phyloP scores from a whole-genome alignment of 805 yeast species.

The Hanseniaspora lachancei region DNA sequence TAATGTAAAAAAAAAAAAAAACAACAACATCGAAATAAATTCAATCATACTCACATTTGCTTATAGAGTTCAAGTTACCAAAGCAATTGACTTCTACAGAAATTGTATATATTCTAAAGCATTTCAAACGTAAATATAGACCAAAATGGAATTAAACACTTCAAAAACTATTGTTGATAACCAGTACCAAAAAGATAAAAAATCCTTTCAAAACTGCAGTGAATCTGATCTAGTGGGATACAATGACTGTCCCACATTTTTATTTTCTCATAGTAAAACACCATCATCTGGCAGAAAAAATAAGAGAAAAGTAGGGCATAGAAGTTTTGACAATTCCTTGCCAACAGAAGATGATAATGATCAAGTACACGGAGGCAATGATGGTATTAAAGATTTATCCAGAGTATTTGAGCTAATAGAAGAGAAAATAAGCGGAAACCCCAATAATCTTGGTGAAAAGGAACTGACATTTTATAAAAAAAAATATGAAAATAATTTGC shows the following conservation, averaged over 20 bases:
- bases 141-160: not conserved
- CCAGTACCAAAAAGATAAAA: slow-evolving; percentile 12
- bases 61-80: too few species aligned
- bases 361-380: not conserved
- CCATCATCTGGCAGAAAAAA: slow-evolving; percentile 10
- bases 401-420: not conserved
- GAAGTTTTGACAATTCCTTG: not conserved
- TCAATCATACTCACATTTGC: too few species aligned
- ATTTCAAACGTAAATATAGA: too few species aligned
- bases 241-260: slow-evolving; percentile 32
- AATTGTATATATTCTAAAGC: too few species aligned
- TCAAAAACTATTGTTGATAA: slow-evolving; percentile 16
- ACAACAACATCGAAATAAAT: too few species aligned
- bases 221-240: slow-evolving; percentile 33
- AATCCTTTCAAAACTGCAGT: slow-evolving; percentile 30
- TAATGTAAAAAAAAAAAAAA: too few species aligned
- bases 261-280: slow-evolving; percentile 18
- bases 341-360: not conserved
- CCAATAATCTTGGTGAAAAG: not conserved
- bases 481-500: not conserved
- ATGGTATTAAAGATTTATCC: not conserved
- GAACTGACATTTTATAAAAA: slow-evolving; percentile 1
- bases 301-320: slow-evolving; percentile 23
- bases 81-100: too few species aligned
- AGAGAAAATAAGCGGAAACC: not conserved